Conservation (phyloP, 495 filamentous ascomycete species). For the Lophiotrema nucula region DNA sequence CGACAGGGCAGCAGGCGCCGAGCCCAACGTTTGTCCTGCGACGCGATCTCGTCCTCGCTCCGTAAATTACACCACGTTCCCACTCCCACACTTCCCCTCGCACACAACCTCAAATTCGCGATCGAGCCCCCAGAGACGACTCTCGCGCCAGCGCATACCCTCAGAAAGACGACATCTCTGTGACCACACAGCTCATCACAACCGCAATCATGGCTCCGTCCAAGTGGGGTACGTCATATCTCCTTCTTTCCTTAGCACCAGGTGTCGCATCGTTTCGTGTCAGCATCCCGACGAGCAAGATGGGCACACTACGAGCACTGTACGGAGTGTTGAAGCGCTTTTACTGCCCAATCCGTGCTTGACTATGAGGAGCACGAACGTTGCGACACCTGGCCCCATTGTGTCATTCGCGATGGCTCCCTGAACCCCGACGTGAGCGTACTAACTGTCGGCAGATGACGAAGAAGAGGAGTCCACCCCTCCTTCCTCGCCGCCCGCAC, state of each 20-base stretch:
- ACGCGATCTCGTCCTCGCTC: conserved; percentile 22
- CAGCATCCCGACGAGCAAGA: no score
- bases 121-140: not conserved
- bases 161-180: not conserved
- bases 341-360: no score
- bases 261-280: no score
- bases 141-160: not conserved
- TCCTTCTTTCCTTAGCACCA: no score
- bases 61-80: conserved; percentile 8
- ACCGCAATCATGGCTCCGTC: conserved; percentile 33
- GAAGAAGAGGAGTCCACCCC: conserved; percentile 60
- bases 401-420: conserved; percentile 7
- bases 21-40: conserved; percentile 25
- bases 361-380: no score
- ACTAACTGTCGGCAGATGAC: conserved; percentile 58
- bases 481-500: conserved; percentile 60
- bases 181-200: not conserved
- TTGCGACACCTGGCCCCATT: no score
- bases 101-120: conserved; percentile 9
- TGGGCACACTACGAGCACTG: no score
- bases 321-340: no score
- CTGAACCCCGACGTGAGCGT: not conserved
- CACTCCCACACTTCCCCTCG: conserved; percentile 14
- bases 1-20: conserved; percentile 12
- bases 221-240: conserved; percentile 39